phyloP scores from a whole-genome alignment of 2,329 filamentous ascomycete genomes.

The Trichoderma breve region DNA sequence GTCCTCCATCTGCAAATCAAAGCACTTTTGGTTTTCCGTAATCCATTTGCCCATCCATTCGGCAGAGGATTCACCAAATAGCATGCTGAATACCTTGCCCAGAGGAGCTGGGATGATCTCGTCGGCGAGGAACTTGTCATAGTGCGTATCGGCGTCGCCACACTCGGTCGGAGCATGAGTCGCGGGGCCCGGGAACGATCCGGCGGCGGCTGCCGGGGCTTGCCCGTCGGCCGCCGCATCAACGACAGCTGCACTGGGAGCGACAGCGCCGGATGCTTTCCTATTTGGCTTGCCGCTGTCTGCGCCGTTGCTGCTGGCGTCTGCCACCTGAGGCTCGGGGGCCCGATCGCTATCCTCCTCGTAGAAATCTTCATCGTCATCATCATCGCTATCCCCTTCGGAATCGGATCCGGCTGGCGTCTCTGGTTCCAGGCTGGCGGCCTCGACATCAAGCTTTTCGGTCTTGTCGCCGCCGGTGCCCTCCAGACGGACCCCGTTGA shows the following conservation, averaged over 20 bases:
- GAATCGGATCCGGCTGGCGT: constrained; percentile 55
- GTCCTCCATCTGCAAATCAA: constrained; percentile 83
- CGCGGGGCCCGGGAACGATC: constrained; percentile 80
- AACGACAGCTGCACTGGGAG: constrained; percentile 42
- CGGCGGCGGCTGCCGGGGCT: constrained; percentile 39
- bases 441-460: constrained; percentile 67
- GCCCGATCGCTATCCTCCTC: constrained; percentile 77
- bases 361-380: constrained; percentile 69
- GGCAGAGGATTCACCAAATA: constrained; percentile 79
- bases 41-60: constrained; percentile 86
- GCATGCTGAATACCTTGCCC: constrained; percentile 83
- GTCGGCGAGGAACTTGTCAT: constrained; percentile 80
- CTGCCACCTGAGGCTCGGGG: constrained; percentile 53
- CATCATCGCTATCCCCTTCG: constrained; percentile 59
- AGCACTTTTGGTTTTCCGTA: constrained; percentile 80
- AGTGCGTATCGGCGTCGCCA: constrained; percentile 73
- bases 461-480: constrained; percentile 86
- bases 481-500: constrained; percentile 83
- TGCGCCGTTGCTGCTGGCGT: constrained; percentile 42
- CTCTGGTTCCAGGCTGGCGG: constrained; percentile 34
- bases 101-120: constrained; percentile 83
- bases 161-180: constrained; percentile 84
- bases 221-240: constrained; percentile 53
- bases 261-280: constrained; percentile 64
- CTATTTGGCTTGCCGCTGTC: constrained; percentile 64